A percentile compares a stretch with the other conserved stretches of the same genome.
phyloP scores from a whole-genome alignment of 108 stramenopile genomes.

The Nitzschia sp. region DNA sequence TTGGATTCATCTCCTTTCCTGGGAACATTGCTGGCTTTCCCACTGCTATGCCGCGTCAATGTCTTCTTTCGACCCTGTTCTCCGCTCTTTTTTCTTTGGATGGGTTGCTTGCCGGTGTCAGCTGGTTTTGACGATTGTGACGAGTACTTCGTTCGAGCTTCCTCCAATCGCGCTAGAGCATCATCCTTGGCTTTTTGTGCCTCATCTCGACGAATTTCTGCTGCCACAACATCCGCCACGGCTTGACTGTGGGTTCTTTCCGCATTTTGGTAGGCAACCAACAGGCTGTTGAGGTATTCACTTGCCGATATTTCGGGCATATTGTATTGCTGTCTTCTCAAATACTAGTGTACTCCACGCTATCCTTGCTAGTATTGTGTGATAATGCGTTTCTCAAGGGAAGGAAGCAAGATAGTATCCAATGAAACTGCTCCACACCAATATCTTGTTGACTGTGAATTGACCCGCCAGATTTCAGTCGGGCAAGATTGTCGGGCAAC shows the following conservation, averaged over 20 bases:
- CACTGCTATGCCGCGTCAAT: not conserved
- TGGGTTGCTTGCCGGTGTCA: not conserved
- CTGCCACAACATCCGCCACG: conserved; percentile 22
- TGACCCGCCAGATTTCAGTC: too few species aligned
- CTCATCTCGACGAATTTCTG: conserved; percentile 27
- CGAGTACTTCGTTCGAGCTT: conserved; percentile 14
- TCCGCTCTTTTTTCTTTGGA: not conserved
- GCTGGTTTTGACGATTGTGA: not conserved
- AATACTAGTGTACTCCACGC: too few species aligned
- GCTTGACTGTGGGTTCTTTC: conserved; percentile 15
- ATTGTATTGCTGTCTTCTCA: not conserved
- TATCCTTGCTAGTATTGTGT: too few species aligned
- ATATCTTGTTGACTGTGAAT: too few species aligned
- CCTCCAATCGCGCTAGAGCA: conserved; percentile 2
- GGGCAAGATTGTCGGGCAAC: too few species aligned
- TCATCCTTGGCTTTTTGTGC: conserved; percentile 13
- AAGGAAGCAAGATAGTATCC: too few species aligned
- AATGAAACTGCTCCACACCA: too few species aligned
- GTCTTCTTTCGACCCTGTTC: not conserved
- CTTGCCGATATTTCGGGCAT: conserved; percentile 19
- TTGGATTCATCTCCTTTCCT: not conserved
- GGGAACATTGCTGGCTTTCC: not conserved
- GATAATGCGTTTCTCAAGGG: too few species aligned
- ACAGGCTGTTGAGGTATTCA: conserved; percentile 19
- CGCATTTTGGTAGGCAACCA: conserved; percentile 20